A percentile compares a stretch with the other conserved stretches of the same genome.
These are phyloP conservation scores for Gillenia trifoliata DNA, from an alignment of 306 rosid genomes.

Conservation along the genomic window DNA sequence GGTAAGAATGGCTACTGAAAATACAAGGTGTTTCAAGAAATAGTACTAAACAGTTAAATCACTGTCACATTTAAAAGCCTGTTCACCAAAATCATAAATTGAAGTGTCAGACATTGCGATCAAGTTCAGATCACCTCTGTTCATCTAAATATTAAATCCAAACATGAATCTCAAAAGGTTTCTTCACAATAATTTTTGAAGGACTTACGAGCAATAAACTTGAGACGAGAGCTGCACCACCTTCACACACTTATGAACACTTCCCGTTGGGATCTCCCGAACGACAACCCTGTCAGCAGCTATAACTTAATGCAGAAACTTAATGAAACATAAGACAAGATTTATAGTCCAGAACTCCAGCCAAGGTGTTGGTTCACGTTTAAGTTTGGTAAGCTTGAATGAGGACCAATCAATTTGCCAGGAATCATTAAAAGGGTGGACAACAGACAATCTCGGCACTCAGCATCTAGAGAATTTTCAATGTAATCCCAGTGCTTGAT, in stretches of 20 bases:
- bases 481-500: neutral
- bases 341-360: neutral
- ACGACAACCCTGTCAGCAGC: neutral
- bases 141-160: neutral
- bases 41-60: neutral
- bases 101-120: neutral
- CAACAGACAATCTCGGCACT: neutral
- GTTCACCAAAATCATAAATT: neutral
- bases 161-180: neutral
- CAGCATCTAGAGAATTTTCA: neutral
- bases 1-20: neutral
- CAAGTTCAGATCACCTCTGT: neutral
- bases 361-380: conserved; percentile 6
- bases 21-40: neutral
- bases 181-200: neutral
- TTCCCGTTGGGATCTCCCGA: neutral
- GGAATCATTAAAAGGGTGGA: neutral
- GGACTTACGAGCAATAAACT: neutral
- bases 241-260: neutral
- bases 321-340: neutral
- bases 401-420: neutral
- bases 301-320: neutral
- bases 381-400: neutral
- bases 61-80: neutral
- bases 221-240: neutral